A percentile compares a stretch with the other conserved stretches of the same genome.
These are phyloP conservation scores for Buxus sempervirens DNA, from an alignment of 164 flowering plant species.

Conservation along the genomic window DNA sequence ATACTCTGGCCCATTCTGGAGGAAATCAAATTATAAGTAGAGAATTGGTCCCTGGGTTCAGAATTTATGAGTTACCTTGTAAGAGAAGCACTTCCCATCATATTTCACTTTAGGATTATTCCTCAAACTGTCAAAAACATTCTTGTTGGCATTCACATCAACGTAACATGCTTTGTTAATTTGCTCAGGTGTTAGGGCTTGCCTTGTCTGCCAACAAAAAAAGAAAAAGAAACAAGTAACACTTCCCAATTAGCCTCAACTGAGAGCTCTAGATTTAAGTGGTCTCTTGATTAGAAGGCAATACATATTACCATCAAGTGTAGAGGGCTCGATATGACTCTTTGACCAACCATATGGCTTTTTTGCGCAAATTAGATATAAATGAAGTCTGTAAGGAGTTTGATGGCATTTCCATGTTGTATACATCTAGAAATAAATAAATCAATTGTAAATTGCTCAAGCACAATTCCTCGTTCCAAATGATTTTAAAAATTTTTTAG, in stretches of 20 bases:
- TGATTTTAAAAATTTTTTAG: too few relatives aligned
- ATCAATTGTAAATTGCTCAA: too few relatives aligned
- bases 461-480: too few relatives aligned
- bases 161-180: conserved; percentile 64
- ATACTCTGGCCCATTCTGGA: too few relatives aligned
- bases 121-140: conserved; percentile 65
- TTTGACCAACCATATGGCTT: too few relatives aligned
- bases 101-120: conserved; percentile 63
- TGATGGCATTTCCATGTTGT: too few relatives aligned
- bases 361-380: too few relatives aligned
- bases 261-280: neutral
- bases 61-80: conserved; percentile 38
- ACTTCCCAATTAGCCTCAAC: neutral
- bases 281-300: neutral
- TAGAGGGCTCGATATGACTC: too few relatives aligned
- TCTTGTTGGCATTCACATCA: conserved; percentile 55
- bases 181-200: conserved; percentile 56
- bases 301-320: too few relatives aligned
- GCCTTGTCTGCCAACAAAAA: conserved; percentile 51
- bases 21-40: neutral
- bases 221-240: neutral
- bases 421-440: too few relatives aligned
- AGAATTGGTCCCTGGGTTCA: neutral
- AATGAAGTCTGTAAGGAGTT: too few relatives aligned
- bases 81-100: conserved; percentile 60